A percentile compares a stretch with the other conserved stretches of the same genome.
Evolutionary conservation across 345 rosid genomes (phyloP).

Genomic region (Dimocarpus longan): DNA sequence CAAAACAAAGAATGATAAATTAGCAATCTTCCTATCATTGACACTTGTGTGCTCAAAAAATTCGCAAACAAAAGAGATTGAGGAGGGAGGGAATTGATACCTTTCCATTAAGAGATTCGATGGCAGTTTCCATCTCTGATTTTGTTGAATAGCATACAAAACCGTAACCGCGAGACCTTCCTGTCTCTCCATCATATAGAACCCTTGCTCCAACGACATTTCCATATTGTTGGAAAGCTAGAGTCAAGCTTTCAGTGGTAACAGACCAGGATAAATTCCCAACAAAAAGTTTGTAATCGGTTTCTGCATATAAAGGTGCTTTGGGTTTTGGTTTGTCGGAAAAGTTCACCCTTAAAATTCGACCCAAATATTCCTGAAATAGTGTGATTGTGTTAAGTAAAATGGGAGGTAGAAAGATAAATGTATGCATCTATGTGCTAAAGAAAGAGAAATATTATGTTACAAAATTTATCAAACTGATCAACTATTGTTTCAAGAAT

Average conservation of each 20-base stretch:
- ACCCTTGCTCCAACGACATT: constrained; percentile 85
- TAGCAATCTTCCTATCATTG: neutral
- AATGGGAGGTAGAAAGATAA: neutral
- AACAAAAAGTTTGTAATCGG: constrained; percentile 76
- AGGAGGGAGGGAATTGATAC: constrained; percentile 27
- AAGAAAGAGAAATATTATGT: no score
- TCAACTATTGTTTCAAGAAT: neutral
- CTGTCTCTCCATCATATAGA: constrained; percentile 82
- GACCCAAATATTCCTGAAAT: constrained; percentile 70
- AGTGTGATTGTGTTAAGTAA: neutral
- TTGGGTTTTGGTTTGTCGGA: constrained; percentile 69
- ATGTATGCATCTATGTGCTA: neutral
- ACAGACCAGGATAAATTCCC: constrained; percentile 93
- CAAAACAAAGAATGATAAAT: constrained; percentile 7
- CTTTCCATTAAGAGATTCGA: constrained; percentile 67
- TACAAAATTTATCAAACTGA: neutral
- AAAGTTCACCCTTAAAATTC: constrained; percentile 71
- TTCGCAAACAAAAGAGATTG: neutral
- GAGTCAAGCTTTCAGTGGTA: constrained; percentile 64
- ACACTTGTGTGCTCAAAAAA: neutral
- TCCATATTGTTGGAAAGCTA: constrained; percentile 75
- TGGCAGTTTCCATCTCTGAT: constrained; percentile 80
- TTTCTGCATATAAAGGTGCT: constrained; percentile 78
- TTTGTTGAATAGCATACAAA: constrained; percentile 68
- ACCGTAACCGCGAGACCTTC: constrained; percentile 82